Evolutionary conservation across 2,329 filamentous ascomycete species (phyloP).

Genomic region (Arthroderma sp.): DNA sequence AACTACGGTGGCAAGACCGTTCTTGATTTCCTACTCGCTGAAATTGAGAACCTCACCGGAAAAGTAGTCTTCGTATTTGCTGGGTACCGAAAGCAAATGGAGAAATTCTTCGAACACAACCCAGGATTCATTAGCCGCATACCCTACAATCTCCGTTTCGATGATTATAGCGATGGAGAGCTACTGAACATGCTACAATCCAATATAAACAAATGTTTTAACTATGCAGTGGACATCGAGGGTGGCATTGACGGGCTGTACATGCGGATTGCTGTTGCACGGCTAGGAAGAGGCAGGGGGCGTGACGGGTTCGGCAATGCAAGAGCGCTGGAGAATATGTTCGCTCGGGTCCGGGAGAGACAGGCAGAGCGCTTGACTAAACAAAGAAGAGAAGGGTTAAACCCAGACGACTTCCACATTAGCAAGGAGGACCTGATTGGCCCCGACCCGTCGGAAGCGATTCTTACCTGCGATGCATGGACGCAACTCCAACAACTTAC

Average conservation of each 20-base stretch:
- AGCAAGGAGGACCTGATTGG: conserved; percentile 59
- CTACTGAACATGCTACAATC: conserved; percentile 47
- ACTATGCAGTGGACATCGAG: conserved; percentile 45
- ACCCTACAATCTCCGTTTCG: conserved; percentile 51
- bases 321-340: conserved; percentile 50
- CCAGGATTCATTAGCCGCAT: conserved; percentile 58
- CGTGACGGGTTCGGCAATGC: conserved; percentile 62
- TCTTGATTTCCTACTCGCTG: conserved; percentile 56
- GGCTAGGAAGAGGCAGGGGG: conserved; percentile 50
- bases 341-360: conserved; percentile 41
- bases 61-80: conserved; percentile 61
- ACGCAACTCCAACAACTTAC: conserved; percentile 43
- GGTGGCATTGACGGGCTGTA: conserved; percentile 48
- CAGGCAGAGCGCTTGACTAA: conserved; percentile 44
- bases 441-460: conserved; percentile 45
- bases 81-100: conserved; percentile 63
- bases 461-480: conserved; percentile 45
- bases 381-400: conserved; percentile 30
- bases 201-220: conserved; percentile 43
- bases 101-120: conserved; percentile 62
- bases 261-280: conserved; percentile 46
- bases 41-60: conserved; percentile 58
- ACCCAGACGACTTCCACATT: conserved; percentile 46
- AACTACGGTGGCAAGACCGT: conserved; percentile 47
- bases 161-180: conserved; percentile 55